phyloP scores from a whole-genome alignment of 2,329 filamentous ascomycete genomes.

The Alternaria arborescens region DNA sequence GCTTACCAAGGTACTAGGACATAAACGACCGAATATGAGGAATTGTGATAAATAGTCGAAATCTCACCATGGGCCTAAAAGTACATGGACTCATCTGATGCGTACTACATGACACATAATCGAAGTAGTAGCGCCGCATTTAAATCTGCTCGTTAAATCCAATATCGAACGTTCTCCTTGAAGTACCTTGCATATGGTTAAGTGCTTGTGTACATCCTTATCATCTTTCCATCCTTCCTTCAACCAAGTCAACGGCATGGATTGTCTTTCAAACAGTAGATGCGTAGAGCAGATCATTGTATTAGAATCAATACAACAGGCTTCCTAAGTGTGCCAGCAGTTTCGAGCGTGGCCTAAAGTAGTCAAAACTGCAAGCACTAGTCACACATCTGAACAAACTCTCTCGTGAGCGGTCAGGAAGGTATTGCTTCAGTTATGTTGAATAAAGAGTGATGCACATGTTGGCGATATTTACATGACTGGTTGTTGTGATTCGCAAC shows the following conservation, averaged over 20 bases:
- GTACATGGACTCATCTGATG: background rate
- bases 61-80: background rate
- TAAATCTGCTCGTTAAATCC: background rate
- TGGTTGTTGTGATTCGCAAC: background rate
- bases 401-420: too few relatives aligned
- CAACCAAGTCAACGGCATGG: background rate
- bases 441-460: too few relatives aligned
- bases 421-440: too few relatives aligned
- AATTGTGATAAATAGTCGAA: background rate
- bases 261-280: background rate
- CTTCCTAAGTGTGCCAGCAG: background rate
- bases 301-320: background rate
- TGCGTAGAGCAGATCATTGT: background rate
- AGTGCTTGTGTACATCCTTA: background rate
- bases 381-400: too few relatives aligned
- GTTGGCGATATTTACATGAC: background rate
- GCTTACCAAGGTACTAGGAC: background rate
- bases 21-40: background rate
- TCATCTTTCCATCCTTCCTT: background rate
- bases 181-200: background rate
- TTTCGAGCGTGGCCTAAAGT: background rate
- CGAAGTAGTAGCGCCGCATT: background rate
- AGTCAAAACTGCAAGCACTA: too few relatives aligned
- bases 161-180: background rate
- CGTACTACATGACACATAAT: background rate